Evolutionary conservation across 768 basidiomycete species (phyloP).

Genomic region (Gloeostereum incarnatum): DNA sequence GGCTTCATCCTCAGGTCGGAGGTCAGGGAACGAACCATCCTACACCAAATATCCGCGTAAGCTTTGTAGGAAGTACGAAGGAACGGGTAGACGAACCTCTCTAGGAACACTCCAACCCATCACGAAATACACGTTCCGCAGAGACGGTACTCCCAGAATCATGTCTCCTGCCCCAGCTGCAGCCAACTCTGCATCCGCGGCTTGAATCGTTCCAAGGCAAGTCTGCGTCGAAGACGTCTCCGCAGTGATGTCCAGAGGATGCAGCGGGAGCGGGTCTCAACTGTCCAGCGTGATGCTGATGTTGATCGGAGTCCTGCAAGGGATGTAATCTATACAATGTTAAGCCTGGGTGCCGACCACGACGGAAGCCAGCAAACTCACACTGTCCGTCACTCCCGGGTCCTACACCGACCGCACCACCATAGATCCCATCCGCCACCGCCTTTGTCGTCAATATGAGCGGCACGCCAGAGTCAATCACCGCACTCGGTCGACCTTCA

Average conservation of each 20-base stretch:
- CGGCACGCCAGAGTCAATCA: slow-evolving; percentile 68
- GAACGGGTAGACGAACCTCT: slow-evolving; percentile 24
- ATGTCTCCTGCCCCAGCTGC: slow-evolving; percentile 42
- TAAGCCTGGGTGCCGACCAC: slow-evolving; percentile 1
- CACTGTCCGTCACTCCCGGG: slow-evolving; percentile 59
- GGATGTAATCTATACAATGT: slow-evolving; percentile 52
- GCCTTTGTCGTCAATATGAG: slow-evolving; percentile 47
- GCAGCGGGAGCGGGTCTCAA: slow-evolving; percentile 47
- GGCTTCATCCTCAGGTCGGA: too few species aligned
- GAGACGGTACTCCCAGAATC: slow-evolving; percentile 70
- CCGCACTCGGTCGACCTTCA: too few species aligned
- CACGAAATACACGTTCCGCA: slow-evolving; percentile 69
- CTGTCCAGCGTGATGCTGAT: slow-evolving; percentile 57
- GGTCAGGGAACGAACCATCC: slow-evolving; percentile 6
- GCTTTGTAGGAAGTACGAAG: slow-evolving; percentile 28
- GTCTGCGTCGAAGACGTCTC: slow-evolving; percentile 22
- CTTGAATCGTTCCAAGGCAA: slow-evolving; percentile 22
- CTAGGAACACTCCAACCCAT: slow-evolving; percentile 69
- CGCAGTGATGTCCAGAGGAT: slow-evolving; percentile 74
- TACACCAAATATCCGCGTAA: slow-evolving; percentile 8
- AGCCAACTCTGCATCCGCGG: slow-evolving; percentile 31
- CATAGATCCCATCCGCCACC: slow-evolving; percentile 71
- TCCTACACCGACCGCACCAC: slow-evolving; percentile 53
- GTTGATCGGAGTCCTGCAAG: slow-evolving; percentile 63
- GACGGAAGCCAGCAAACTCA: slow-evolving; percentile 23